Evolutionary conservation across 352 stramenopile genomes (phyloP).

Genomic region (Phytophthora capsici): DNA sequence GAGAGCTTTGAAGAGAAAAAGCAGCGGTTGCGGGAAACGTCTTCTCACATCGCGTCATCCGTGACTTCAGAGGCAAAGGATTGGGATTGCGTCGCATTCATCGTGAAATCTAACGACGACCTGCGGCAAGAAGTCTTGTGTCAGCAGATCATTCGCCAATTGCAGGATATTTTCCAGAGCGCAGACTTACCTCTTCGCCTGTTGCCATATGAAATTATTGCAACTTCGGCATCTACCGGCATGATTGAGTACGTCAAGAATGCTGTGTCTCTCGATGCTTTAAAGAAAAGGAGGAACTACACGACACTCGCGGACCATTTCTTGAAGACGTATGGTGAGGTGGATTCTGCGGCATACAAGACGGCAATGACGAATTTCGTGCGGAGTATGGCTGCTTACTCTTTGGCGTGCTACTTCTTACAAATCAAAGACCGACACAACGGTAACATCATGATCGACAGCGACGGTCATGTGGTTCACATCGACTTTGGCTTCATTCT

Average conservation of each 20-base stretch:
- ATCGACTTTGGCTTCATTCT: constrained; percentile 99
- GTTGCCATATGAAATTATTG: constrained; percentile 96
- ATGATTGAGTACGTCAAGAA: constrained; percentile 98
- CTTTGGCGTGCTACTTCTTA: constrained; percentile 97
- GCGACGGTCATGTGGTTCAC: constrained; percentile 96
- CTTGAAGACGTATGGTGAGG: constrained; percentile 91
- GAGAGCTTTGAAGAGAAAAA: constrained; percentile 86
- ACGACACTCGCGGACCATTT: constrained; percentile 93
- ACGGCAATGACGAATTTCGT: constrained; percentile 98
- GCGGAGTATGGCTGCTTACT: constrained; percentile 97
- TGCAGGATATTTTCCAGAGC: constrained; percentile 96
- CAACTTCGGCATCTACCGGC: constrained; percentile 93
- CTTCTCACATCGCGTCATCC: constrained; percentile 40
- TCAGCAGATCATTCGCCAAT: constrained; percentile 96
- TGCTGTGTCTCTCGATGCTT: constrained; percentile 95
- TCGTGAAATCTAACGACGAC: constrained; percentile 99
- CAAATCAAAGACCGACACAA: constrained; percentile 99
- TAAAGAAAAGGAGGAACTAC: constrained; percentile 92
- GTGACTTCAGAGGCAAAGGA: constrained; percentile 29
- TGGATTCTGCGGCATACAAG: constrained; percentile 87
- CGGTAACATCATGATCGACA: constrained; percentile 99
- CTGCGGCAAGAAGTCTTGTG: constrained; percentile 97
- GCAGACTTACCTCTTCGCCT: constrained; percentile 95
- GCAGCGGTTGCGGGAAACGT: constrained; percentile 66
- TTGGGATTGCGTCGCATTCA: constrained; percentile 91